Base-by-base conservation (phyloP, 1,139 yeast species). In the Scheffersomyces stambukii region DNA sequence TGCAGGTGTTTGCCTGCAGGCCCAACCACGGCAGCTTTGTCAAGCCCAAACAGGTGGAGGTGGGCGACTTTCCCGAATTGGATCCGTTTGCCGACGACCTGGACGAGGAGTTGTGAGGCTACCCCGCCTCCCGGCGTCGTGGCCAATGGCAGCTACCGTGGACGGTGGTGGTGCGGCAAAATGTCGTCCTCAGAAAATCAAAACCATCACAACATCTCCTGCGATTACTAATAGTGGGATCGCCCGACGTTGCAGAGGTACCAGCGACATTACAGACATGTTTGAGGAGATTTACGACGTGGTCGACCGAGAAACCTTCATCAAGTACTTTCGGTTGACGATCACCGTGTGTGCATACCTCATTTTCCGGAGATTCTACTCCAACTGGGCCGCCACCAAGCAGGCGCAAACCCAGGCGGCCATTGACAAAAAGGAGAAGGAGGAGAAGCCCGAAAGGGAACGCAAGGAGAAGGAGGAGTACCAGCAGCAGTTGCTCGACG, bases 341-440 rank as follows among this genome's bases (percentile, higher is more conserved):
- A 46, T 65, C 12, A 35, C 56, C 16, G 57, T 65, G 2, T 57
- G 64, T 29, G 54, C 60, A 17, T 67, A 67, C 45, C 23, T 66
- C 20, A 41, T 64, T 28, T 40, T 55, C 43, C 56, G 74, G 29
- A 49, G 54, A 10, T 55, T 57, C 42, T 67, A 65, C 48, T 43
- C 59, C 33, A 52, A 50, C 23, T 66, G 62, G 60, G 64, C 70
- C 40, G 70, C 73, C 38, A 64, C 63, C 37, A 68, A 70, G 37
- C 81, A 77, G 41, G 46, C 77, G 34, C 59, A 70, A 34, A 50
- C 56, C 14, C 79, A 78, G 49, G 43, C 76, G 3, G 74, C 56
- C 16, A 45, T 54, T 22, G 83, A 77, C 47, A 63, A 65, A 23
- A 50, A 57, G 35, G 66, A 61, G 31, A 65, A 64, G 40, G 53